Base-by-base conservation (phyloP, 2,329 filamentous ascomycete species). In the Westerdykella ornata region DNA sequence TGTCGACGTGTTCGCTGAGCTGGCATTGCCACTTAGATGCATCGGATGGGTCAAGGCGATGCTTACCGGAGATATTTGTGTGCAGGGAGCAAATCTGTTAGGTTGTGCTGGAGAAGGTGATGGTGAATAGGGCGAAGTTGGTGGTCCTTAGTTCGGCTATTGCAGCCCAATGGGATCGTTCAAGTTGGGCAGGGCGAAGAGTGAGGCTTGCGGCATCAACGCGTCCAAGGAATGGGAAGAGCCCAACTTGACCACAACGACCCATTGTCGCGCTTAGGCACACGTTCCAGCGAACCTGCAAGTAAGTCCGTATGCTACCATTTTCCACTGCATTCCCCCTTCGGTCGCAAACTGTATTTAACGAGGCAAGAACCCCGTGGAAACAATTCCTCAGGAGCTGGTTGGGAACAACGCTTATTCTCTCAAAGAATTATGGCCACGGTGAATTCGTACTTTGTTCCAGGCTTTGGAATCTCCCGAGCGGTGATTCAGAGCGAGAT, bases 401-500 rank as follows among this genome's bases (percentile, higher is more conserved):
- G 3, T n/a, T 15, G 8, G 8, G 30, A 13, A 15, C 7, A 6
- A 33, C 30, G 30, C 13, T 3, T n/a, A 33, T 15, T 13, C 11
- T 33, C 12, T 9, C 16, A 14, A 13, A 7, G 3, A 36, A 38
- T 38, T 16, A 65, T 65, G 61, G 29, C 59, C 39, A 39, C 46
- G 19, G 41, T 56, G 28, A 67, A 68, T 44, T 67, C 60, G 33
- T 69, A 69, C 49, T 69, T 69, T 40, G 57, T 69, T 4, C 66
- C 67, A 13, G 66, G 67, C 22, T 68, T 58, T 43, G 67, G 66
- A 35, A 68, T 69, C 45, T 68, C 66, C 16, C 58, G 67, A 48
- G 56, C 63, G n/a, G 66, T 69, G 18, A 69, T 69, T 31, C 67
- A 69, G 42, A 65, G 62, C 39, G 64, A 69, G 39, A 69, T 69